Percentiles rank a stretch among this genome's conserved stretches.
These are phyloP conservation scores for Colletotrichum sp. DNA, from an alignment of 2,329 filamentous ascomycete genomes.

Conservation along the genomic window DNA sequence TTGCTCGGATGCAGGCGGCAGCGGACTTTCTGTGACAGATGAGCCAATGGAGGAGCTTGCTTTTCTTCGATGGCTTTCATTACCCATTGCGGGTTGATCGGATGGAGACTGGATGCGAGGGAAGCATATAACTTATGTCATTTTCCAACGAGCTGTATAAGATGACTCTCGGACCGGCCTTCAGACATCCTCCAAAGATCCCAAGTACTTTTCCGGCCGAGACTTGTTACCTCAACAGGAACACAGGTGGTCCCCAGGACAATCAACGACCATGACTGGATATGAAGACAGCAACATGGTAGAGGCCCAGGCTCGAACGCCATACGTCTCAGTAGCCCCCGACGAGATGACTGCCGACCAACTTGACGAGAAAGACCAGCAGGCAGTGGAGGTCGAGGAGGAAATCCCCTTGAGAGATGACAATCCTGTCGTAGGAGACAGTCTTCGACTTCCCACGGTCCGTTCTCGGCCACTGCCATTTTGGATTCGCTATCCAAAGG, in stretches of 20 bases:
- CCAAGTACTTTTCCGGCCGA: neutral
- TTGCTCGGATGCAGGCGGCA: neutral
- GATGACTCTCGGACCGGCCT: neutral
- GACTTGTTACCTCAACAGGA: neutral
- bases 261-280: neutral
- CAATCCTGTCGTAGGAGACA: neutral
- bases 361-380: neutral
- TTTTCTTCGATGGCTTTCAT: neutral
- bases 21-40: neutral
- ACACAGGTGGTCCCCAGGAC: neutral
- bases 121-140: neutral
- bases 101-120: neutral
- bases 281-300: neutral
- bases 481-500: neutral
- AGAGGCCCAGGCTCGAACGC: neutral
- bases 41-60: neutral
- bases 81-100: neutral
- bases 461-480: neutral
- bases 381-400: neutral
- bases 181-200: neutral
- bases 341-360: neutral
- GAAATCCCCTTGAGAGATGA: neutral
- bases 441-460: neutral
- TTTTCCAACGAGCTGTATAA: neutral
- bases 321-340: neutral